Evolutionary conservation across 2,329 filamentous ascomycete species (phyloP).

Genomic region (Sporothrix pallida): DNA sequence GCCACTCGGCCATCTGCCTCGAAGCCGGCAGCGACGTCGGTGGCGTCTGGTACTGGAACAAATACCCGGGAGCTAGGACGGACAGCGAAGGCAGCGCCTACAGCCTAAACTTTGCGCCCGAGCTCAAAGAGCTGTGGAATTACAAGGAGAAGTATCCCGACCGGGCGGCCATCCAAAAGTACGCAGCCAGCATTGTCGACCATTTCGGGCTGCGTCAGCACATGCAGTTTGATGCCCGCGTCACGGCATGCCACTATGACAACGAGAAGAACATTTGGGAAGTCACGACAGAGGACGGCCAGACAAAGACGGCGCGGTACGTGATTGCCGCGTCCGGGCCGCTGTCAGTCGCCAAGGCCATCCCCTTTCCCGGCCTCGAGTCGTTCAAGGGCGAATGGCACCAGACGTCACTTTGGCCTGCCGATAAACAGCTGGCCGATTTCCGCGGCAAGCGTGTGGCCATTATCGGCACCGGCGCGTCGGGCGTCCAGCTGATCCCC

Average conservation of each 20-base stretch:
- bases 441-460: conserved; percentile 71
- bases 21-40: conserved; percentile 70
- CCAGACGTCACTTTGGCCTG: conserved; percentile 63
- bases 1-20: conserved; percentile 65
- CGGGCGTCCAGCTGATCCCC: conserved; percentile 77
- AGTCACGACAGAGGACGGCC: conserved; percentile 41
- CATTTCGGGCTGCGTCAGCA: conserved; percentile 53
- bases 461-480: conserved; percentile 78
- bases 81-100: conserved; percentile 75
- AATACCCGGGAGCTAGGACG: conserved; percentile 73
- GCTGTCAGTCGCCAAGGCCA: conserved; percentile 67
- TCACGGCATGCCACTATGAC: conserved; percentile 58
- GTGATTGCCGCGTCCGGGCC: conserved; percentile 67
- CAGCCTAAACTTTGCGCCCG: conserved; percentile 58
- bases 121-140: conserved; percentile 56
- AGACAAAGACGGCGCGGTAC: conserved; percentile 55
- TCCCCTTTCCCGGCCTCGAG: conserved; percentile 68
- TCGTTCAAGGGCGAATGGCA: conserved; percentile 60
- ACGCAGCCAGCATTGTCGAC: conserved; percentile 16
- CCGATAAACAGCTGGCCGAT: conserved; percentile 59
- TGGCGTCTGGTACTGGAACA: conserved; percentile 82
- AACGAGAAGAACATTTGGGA: conserved; percentile 59
- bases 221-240: conserved; percentile 58
- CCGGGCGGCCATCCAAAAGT: conserved; percentile 29
- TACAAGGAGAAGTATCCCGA: conserved; percentile 46